Percentiles rank a stretch among this genome's conserved stretches.
These are phyloP conservation scores for Boletellus ananas DNA, from an alignment of 768 basidiomycete species.

Conservation along the genomic window DNA sequence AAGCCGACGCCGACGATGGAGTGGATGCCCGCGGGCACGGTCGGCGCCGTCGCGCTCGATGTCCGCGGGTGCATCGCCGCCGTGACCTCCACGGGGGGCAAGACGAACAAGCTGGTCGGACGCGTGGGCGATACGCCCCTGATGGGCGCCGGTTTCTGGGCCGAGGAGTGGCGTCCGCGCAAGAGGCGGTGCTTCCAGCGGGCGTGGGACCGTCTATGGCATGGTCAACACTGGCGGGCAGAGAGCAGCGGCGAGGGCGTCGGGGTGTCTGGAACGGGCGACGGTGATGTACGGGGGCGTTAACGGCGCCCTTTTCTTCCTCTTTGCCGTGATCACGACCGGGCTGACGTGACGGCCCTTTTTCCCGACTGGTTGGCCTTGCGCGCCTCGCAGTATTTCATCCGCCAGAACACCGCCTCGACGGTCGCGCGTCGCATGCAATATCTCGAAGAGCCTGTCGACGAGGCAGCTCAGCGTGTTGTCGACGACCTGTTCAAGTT, in stretches of 20 bases:
- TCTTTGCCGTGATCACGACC: no score
- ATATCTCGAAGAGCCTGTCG: constrained; percentile 53
- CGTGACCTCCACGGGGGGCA: constrained; percentile 77
- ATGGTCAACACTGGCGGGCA: no score
- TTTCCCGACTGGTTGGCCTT: no score
- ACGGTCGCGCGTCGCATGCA: constrained; percentile 66
- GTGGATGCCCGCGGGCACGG: constrained; percentile 69
- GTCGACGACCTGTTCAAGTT: constrained; percentile 55
- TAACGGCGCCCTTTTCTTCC: no score
- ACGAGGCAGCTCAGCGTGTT: constrained; percentile 49
- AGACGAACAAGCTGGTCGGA: constrained; percentile 80
- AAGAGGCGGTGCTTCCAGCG: constrained; percentile 30
- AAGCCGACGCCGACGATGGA: constrained; percentile 38
- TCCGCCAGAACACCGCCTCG: constrained; percentile 62
- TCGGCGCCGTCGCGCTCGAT: constrained; percentile 83
- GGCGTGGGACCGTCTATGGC: constrained; percentile 37
- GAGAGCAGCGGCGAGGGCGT: constrained; percentile 36
- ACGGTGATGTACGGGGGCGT: constrained; percentile 67
- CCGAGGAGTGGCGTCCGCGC: constrained; percentile 62
- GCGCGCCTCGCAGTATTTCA: constrained; percentile 57
- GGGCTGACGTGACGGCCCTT: no score
- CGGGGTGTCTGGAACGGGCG: constrained; percentile 81
- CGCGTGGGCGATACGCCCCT: constrained; percentile 80
- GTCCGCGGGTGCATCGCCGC: constrained; percentile 65
- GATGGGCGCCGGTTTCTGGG: constrained; percentile 81